Base-by-base conservation (phyloP, 768 basidiomycete species). In the Bullera alba region DNA sequence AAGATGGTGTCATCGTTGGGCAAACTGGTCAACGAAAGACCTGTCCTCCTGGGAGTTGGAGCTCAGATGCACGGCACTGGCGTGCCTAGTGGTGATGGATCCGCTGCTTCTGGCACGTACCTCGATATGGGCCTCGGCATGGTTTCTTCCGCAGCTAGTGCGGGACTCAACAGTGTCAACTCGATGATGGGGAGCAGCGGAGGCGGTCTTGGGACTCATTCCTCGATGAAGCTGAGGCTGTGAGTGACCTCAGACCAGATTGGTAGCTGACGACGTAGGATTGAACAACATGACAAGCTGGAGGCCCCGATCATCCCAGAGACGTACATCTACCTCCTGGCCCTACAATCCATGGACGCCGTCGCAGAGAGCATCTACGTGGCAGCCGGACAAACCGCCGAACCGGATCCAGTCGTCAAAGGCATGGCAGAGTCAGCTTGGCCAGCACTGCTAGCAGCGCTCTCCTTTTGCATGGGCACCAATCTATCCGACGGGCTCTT, bases 241-340 rank as follows among this genome's bases (percentile, higher is more conserved):
- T 91, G 53, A 35, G 81, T 75, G 19, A 39, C 19, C 12, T 39
- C 19, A 12, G 10, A 10, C 22, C 37, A 7, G 22, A 10, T 21
- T 14, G 22, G 37, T 34, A 34, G 32, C 54, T 46, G 29, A 53
- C 38, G 19, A 16, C 4, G 61, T 21, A 95, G 92, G 69, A 96
- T 99, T 60, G 93, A 99, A 69, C 95, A 97, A 71, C 81, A 96
- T 12, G 93, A 99, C 75, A 99, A 99, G 71, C 86, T 89, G 0
- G 95, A 99, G 60, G 82, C 91, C 0, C 95, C 95, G 0, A 78
- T 82, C 0, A 91, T 96, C 46, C 93, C 95, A 0, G 95, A 99
- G 51, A 79, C 86, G 3, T 96, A 99, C 68, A 80, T 93, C 56
- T 93, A 92, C 66, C 83, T 99, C 6, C 80, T 99, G 1, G 87